Conservation (phyloP, 2,329 filamentous ascomycete species). For the Parasarocladium wereldwijsianum region DNA sequence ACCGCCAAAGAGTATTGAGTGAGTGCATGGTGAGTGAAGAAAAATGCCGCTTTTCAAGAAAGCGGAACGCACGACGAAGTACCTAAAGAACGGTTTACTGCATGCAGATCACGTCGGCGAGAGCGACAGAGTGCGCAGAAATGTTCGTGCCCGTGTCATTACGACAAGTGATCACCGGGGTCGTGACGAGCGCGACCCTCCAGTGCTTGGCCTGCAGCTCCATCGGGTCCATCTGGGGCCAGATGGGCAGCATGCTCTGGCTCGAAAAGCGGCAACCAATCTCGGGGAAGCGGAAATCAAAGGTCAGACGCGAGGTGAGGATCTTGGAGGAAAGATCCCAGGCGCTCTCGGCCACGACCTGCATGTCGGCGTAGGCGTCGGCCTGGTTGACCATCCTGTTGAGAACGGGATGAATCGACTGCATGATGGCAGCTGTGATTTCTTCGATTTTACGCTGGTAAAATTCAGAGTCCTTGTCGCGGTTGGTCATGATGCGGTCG, state of each 20-base stretch:
- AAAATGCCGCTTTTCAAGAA: no score
- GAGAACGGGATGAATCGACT: constrained; percentile 23
- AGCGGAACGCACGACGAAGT: no score
- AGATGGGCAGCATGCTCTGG: constrained; percentile 31
- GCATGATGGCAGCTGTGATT: constrained; percentile 23
- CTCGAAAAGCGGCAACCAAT: constrained; percentile 32
- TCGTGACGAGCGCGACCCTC: constrained; percentile 37
- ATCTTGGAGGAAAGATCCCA: constrained; percentile 33
- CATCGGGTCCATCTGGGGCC: constrained; percentile 23
- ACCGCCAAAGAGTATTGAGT: no score
- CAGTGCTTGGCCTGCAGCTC: constrained; percentile 34
- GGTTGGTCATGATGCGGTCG: constrained; percentile 20
- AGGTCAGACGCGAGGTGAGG: constrained; percentile 26
- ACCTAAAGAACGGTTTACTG: constrained; percentile 16
- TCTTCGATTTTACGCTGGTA: constrained; percentile 22
- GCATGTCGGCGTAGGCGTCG: constrained; percentile 26
- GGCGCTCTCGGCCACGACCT: constrained; percentile 22
- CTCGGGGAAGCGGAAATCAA: constrained; percentile 35
- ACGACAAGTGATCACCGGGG: constrained; percentile 37
- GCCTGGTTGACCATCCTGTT: constrained; percentile 17
- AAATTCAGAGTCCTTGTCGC: constrained; percentile 15
- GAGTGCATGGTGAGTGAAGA: no score
- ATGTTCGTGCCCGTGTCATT: constrained; percentile 33
- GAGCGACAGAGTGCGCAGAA: constrained; percentile 26
- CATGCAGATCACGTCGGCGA: constrained; percentile 35